A percentile compares a stretch with the other conserved stretches of the same genome.
Evolutionary conservation across 148 eudicot species (phyloP).

Genomic region (Talinum fruticosum): DNA sequence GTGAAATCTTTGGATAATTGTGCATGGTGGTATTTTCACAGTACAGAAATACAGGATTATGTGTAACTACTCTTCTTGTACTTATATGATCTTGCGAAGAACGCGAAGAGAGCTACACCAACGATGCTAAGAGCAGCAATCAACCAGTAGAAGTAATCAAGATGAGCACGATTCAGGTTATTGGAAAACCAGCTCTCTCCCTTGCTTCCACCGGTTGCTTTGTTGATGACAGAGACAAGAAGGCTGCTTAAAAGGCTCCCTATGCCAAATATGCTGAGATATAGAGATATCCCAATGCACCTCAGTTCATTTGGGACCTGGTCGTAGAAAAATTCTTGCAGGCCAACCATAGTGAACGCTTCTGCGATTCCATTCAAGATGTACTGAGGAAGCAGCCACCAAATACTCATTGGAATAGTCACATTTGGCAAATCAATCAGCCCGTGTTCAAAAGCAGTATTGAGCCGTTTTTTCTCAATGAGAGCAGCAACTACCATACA

Average conservation of each 20-base stretch:
- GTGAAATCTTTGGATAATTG: too few species aligned
- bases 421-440: conserved; percentile 39
- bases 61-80: background rate
- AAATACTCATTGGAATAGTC: conserved; percentile 49
- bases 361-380: conserved; percentile 37
- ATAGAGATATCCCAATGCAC: conserved; percentile 52
- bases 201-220: conserved; percentile 30
- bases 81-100: conserved; percentile 27
- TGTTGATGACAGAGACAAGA: conserved; percentile 41
- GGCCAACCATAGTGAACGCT: conserved; percentile 49
- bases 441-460: conserved; percentile 36
- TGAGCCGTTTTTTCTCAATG: conserved; percentile 40
- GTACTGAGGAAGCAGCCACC: conserved; percentile 67
- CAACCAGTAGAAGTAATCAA: conserved; percentile 49
- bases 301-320: conserved; percentile 50
- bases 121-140: conserved; percentile 29
- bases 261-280: conserved; percentile 45
- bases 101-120: conserved; percentile 20
- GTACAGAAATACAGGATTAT: background rate
- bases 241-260: conserved; percentile 59
- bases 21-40: background rate
- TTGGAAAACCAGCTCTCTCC: conserved; percentile 46
- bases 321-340: conserved; percentile 69
- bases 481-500: conserved; percentile 46
- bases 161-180: conserved; percentile 48